These are phyloP conservation scores for Dacryopinax spathularia DNA, from an alignment of 768 basidiomycete species.

Conservation along the genomic window DNA sequence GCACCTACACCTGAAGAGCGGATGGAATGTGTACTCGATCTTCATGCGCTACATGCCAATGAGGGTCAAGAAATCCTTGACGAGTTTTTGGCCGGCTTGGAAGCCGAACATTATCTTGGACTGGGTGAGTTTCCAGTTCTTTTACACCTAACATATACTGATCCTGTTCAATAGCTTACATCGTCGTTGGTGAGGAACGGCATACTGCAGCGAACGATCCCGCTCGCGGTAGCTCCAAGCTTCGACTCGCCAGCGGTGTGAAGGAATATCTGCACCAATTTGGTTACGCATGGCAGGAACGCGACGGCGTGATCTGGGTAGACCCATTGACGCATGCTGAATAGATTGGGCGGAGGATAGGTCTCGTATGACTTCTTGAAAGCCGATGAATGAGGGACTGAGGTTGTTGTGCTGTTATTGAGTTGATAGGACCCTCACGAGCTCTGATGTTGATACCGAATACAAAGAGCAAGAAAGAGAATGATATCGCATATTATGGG, in stretches of 20 bases:
- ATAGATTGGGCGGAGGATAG: neutral
- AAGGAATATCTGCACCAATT: conserved; percentile 85
- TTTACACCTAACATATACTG: conserved; percentile 8
- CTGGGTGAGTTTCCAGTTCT: conserved; percentile 38
- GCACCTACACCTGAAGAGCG: conserved; percentile 60
- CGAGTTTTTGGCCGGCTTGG: conserved; percentile 69
- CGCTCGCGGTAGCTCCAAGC: conserved; percentile 64
- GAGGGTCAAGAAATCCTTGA: conserved; percentile 87
- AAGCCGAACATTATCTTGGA: conserved; percentile 77
- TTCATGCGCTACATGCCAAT: conserved; percentile 86
- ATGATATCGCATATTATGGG: neutral
- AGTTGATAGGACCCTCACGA: neutral
- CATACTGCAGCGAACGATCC: conserved; percentile 86
- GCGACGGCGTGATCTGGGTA: conserved; percentile 78
- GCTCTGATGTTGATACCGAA: conserved; percentile 1
- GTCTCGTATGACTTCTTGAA: neutral
- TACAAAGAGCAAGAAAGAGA: conserved; percentile 1
- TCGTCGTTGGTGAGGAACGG: conserved; percentile 90
- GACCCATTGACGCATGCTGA: conserved; percentile 59
- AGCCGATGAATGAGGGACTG: neutral
- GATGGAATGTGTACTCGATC: conserved; percentile 71
- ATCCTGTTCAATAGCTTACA: conserved; percentile 42
- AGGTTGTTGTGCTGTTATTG: neutral
- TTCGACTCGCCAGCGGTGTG: conserved; percentile 70
- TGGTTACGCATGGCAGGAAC: conserved; percentile 89